Base-by-base conservation (phyloP, 2,329 filamentous ascomycete species). In the Colletotrichum sp. region DNA sequence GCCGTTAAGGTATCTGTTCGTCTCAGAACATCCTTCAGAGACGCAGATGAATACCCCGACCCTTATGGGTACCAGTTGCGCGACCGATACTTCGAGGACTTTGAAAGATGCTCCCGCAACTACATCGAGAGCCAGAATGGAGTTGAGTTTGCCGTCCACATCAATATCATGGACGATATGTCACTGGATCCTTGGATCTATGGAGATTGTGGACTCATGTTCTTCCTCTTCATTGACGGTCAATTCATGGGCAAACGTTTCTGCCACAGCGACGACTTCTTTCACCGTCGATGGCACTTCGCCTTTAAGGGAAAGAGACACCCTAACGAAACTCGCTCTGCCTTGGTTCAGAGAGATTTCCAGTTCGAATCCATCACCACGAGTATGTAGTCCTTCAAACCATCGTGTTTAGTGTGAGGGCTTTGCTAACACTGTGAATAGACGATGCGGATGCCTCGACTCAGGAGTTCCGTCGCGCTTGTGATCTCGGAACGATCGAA, bases 91-190 rank as follows among this genome's bases (percentile, higher is more conserved):
- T 55, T 76, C 6, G 68, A 75, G 14, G 30, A 60, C 7, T 55
- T 24, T 36, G 75, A 77, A 21, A 57, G 48, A n/a, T 57, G 36
- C 21, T 28, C 74, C 32, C 43, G 67, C 48, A 61, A 82, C 63
- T 85, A 83, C 68, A 80, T 84, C 36, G 81, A 85, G 76, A 81
- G 80, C 8, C 48, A 78, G 14, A 79, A 83, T 32, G 67, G 82
- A 18, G 59, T 78, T 18, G 68, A 79, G 14, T 84, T 84, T 68
- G 32, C 77, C 5, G 52, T 84, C 32, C 24, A 36, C 6, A 14
- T 80, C 16, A 36, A 69, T 2, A 64, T 83, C 2, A 8, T 69
- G 26, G 21, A 77, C 3, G 68, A 73, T 7, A 9, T 10, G 8
- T 69, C 34, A 30, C 26, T 84, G 7, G 71, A 83, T 64, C 12